Base-by-base conservation (phyloP, 768 basidiomycete species). In the Leccinum uliginosum region DNA sequence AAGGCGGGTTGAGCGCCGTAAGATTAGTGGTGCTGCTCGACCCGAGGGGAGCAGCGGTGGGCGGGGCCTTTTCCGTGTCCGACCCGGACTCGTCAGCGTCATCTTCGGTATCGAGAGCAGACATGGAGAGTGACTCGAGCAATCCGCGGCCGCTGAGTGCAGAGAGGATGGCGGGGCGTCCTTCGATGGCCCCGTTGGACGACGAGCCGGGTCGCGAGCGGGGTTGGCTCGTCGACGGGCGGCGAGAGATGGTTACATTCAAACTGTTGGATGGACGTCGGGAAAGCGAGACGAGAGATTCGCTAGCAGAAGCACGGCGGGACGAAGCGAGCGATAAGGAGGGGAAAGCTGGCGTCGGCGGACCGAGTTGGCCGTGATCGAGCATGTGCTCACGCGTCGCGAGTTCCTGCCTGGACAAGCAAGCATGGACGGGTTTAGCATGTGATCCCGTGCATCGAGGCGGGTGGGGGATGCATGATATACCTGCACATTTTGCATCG, bases 371-470 rank as follows among this genome's bases (percentile, higher is more conserved):
- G 5, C 87, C 88, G 64, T 95, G 93, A 69, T 93, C 89, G 48
- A 93, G 81, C 90, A 98, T 93, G 68, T 97, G 91, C 67, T 94
- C 92, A n/a, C 89, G 79, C 0, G 90, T 83, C 1, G 94, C 94
- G 14, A 98, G 79, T 64, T 93, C 91, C 57, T 87, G 85, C 65
- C 92, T 59, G 27, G 27, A 53, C 47, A 23, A 47, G 34, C n/a
- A 24, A 51, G 47, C 12, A 47, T 11, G 47, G 34, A 30, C 21
- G 19, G 23, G 27, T 47, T 57, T 23, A 47, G 47, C 34, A 38
- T 11, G 49, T 23, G 44, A 7, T 11, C 27, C 11, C 4, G 56
- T 50, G 32, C 34, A 19, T 6, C 45, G 45, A 56, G 29, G 19
- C 14, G 32, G 21, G 15, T 3, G 12, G 17, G 6, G 15, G 49